Base-by-base conservation (phyloP, 2,329 filamentous ascomycete genomes). In the Clarireedia homoeocarpa region DNA sequence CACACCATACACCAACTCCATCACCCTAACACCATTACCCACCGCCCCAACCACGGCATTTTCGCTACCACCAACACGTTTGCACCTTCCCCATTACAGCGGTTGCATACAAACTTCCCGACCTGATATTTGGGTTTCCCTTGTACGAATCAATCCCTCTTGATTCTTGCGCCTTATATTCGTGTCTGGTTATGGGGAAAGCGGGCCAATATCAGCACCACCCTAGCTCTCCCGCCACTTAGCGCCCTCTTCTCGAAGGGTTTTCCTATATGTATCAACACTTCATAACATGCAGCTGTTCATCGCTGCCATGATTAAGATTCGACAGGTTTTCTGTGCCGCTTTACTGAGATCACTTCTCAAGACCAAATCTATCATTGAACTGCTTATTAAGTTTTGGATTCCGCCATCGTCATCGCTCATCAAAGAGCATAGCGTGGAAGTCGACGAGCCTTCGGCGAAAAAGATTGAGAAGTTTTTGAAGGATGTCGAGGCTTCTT, bases 311-410 rank as follows among this genome's bases (percentile, higher is more conserved):
- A 85, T 84, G 81, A 72, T 76, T 67, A 75, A 74, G 51, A 71
- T 85, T 63, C 78, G 75, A 62, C 77, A 77, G 69, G 74, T 75
- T 48, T 71, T 85, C 64, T 64, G 80, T 59, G 73, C 78, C 61
- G 80, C 79, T 58, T 70, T 79, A 53, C 42, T 83, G 67, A 82
- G 77, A 71, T 81, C 79, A 63, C 73, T 85, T 55, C 71, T 82
- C 50, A 75, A 77, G 51, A 82, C 82, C 63, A 83, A 79, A 71
- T 81, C 80, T 50, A 71, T 84, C 59, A 68, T 85, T 58, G 76
- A 81, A 65, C 78, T 80, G 51, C 71, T 84, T 30, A 69, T 85
- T 57, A 72, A 77, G 58, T 78, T 78, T 65, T 82, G 79, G 77
- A 69, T 76, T 45, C 72, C 69, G 56, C 40, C 46, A 24, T 50